These are phyloP conservation scores for Xylaria sp. DNA, from an alignment of 2,329 filamentous ascomycete species.

Conservation along the genomic window DNA sequence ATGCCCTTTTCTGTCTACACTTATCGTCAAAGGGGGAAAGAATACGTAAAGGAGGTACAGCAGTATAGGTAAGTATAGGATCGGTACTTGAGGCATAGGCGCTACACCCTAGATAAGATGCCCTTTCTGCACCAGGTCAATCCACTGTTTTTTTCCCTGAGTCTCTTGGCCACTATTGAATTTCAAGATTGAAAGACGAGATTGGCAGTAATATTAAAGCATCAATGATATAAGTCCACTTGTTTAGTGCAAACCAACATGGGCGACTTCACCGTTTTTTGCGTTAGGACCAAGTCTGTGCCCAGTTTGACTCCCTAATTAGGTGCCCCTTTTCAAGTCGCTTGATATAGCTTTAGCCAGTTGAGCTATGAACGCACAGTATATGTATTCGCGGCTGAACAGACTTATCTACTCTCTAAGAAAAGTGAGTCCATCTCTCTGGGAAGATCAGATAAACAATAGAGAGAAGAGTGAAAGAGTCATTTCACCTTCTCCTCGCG, in stretches of 20 bases:
- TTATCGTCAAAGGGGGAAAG: conserved; percentile 7
- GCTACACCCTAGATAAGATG: neutral
- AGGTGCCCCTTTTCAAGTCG: too few species aligned
- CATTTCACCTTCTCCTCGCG: conserved; percentile 5
- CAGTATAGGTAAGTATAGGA: neutral
- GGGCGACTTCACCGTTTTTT: neutral
- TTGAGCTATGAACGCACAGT: too few species aligned
- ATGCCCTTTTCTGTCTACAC: neutral
- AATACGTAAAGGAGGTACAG: neutral
- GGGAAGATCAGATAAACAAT: neutral
- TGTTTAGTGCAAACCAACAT: neutral
- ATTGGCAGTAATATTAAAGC: neutral
- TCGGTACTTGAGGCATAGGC: neutral
- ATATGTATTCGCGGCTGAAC: too few species aligned
- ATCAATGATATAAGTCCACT: neutral
- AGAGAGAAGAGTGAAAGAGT: neutral
- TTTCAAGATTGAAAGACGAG: neutral
- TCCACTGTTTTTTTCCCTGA: neutral
- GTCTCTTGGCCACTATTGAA: neutral
- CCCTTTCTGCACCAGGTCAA: neutral
- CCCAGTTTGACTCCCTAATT: neutral
- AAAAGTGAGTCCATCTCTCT: neutral
- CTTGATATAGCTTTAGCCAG: too few species aligned
- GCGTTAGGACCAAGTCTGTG: neutral
- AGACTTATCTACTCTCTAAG: neutral